Base-by-base conservation (phyloP, 108 stramenopile species). In the Skeletonema grethae region DNA sequence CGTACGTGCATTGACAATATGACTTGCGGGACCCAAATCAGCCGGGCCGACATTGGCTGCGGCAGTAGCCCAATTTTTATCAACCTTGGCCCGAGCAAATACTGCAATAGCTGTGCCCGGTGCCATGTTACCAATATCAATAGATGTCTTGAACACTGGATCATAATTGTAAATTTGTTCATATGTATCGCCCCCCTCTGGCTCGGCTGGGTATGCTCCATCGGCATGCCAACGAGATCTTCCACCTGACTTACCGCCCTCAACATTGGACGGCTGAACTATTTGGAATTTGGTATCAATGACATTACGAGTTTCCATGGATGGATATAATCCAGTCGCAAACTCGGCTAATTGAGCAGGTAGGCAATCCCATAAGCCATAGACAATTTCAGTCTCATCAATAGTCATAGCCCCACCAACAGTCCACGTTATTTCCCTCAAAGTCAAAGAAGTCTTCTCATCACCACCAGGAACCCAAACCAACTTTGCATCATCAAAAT, bases 1-100 rank as follows among this genome's bases (percentile, higher is more conserved):
- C 4, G 85, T 90, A 2, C 92, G 66, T 35, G 85, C 88, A 66
- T 90, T 93, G 56, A 88, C 90, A 34, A 88, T 63, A 62, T 93
- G 92, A 63, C 86, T 85, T 56, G 80, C 72, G 0, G 90, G 86
- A 65, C 76, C 72, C 4, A 81, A 18, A 16, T 61, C 56, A 9
- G 60, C 45, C n/a, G 83, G 79, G 18, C 46, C 68, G 20, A 70
- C 71, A 32, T 61, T 73, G 10, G 39, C 18, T 6, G 75, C 59
- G 8, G 64, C 45, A 28, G 70, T 60, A 4, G 56, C 39, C 87
- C 87, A 88, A 36, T 41, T 35, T 20, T 63, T 66, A 56, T 88
- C 85, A 35, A 86, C 83, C 45, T 72, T 81, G 46, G 85, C 84
- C 20, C 53, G 69, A 24, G 83, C 82, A 46, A 84, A 61, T 10